Evolutionary conservation across 163 green algal genomes (phyloP), one percentile per base, ranked within the genome.

Genomic region (Scenedesmus sp.): DNA sequence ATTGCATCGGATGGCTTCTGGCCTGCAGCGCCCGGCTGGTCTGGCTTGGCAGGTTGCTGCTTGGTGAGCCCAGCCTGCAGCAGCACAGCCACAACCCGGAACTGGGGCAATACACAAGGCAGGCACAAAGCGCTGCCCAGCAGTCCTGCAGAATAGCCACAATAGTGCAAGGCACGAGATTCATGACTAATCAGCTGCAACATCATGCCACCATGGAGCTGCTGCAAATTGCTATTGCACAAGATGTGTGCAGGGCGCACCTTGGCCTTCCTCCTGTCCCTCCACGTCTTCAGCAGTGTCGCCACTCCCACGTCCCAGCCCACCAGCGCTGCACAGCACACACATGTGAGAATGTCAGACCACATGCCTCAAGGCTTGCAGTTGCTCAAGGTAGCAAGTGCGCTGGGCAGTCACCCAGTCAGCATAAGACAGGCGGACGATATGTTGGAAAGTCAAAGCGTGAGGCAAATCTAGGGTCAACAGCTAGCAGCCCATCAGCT

Each of bases 271-370:
- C 18, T 66, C 34, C 56, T 86, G 16, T 83, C 74, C 34, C 64
- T 79, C 7, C 67, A 57, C 4, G 23, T 34, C 54, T 66, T n/a
- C 60, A 90, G 85, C 57, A 84, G 64, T 26, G 62, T 54, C 34
- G 52, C 46, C 8, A 90, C 34, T 26, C 64, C 85, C 62, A 57
- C 62, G 23, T 90, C 64, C 85, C 85, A 90, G 66, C 85, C 85
- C 8, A 83, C 64, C 62, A 90, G 26, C 10, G 85, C 85, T 16
- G 85, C 64, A 73, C 64, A 73, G 64, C 64, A 73, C 10, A 73
- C 64, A 73, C 64, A 73, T 10, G 10, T 23, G 64, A 10, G 20
- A 16, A 66, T 10, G 59, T 66, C 59, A 66, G 59, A 10, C 59
- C 59, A 66, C 10, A 10, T 16, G 59, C 34, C 34, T 46, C 34